phyloP scores from a whole-genome alignment of 129 eudicot species.

The Lactuca sativa region DNA sequence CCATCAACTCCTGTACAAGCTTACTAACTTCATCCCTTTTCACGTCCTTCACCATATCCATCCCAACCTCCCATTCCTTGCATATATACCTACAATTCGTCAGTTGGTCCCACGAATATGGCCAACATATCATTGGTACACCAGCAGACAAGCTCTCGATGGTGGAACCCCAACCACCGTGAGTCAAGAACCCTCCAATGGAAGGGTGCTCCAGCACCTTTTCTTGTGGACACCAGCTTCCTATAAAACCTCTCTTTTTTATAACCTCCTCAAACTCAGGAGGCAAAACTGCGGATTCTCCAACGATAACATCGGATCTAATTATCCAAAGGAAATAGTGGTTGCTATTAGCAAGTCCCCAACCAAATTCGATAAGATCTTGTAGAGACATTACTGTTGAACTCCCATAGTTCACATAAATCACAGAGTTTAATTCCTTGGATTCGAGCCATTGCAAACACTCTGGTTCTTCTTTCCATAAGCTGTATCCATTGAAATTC shows the following conservation, averaged over 20 bases:
- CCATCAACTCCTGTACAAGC: conserved; percentile 48
- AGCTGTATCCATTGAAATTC: too few relatives aligned
- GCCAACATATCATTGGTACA: conserved; percentile 60
- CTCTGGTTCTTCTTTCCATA: too few relatives aligned
- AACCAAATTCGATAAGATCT: conserved; percentile 49
- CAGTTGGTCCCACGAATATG: background rate
- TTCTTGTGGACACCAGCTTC: conserved; percentile 55
- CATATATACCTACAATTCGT: conserved; percentile 51
- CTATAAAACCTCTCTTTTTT: conserved; percentile 34
- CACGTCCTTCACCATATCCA: conserved; percentile 50
- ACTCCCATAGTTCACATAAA: conserved; percentile 58
- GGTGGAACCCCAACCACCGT: conserved; percentile 55
- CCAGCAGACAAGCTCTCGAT: conserved; percentile 43
- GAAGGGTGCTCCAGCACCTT: conserved; percentile 48
- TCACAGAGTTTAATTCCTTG: conserved; percentile 34
- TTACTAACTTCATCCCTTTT: conserved; percentile 44
- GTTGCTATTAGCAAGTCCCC: conserved; percentile 60
- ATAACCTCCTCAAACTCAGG: conserved; percentile 18
- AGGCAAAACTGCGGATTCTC: too few relatives aligned
- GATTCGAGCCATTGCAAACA: too few relatives aligned
- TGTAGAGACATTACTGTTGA: conserved; percentile 31
- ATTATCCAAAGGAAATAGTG: conserved; percentile 51
- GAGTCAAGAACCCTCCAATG: conserved; percentile 49
- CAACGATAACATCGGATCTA: conserved; percentile 37
- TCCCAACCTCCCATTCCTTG: conserved; percentile 40